Conservation (phyloP, 1,284 basidiomycete genomes). For the Malassezia yamatoensis region DNA sequence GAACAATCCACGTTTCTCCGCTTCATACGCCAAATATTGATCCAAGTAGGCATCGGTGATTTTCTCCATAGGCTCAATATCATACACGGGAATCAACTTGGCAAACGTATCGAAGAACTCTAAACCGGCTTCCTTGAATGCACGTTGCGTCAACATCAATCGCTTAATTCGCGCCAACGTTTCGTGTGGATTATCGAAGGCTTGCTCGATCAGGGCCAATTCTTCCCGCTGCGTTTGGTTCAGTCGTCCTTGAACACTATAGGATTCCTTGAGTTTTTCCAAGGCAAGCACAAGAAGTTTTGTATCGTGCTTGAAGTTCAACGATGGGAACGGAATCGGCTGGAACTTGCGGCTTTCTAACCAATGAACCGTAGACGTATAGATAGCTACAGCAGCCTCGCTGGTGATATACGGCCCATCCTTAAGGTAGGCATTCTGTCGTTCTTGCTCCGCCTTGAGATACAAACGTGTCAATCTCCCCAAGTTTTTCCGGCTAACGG, state of each 20-base stretch:
- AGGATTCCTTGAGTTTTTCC: conserved; percentile 46
- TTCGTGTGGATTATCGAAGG: conserved; percentile 48
- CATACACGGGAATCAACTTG: conserved; percentile 44
- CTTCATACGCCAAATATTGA: conserved; percentile 47
- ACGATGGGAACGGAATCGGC: conserved; percentile 47
- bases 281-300: conserved; percentile 45
- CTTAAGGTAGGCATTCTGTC: conserved; percentile 46
- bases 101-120: conserved; percentile 48
- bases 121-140: conserved; percentile 46
- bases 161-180: conserved; percentile 47
- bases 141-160: conserved; percentile 46
- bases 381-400: conserved; percentile 45
- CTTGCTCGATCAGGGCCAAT: conserved; percentile 47
- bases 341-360: conserved; percentile 46
- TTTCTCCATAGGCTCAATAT: conserved; percentile 48
- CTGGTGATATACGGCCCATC: conserved; percentile 47
- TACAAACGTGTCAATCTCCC: conserved; percentile 70
- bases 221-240: conserved; percentile 48
- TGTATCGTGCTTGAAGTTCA: conserved; percentile 48
- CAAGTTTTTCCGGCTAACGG: conserved; percentile 90
- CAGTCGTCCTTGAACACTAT: conserved; percentile 46
- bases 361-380: conserved; percentile 47
- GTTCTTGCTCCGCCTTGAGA: conserved; percentile 45
- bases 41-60: conserved; percentile 48
- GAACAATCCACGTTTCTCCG: conserved; percentile 48